phyloP scores from a whole-genome alignment of 345 rosid genomes.

The Salix koriyanagi region DNA sequence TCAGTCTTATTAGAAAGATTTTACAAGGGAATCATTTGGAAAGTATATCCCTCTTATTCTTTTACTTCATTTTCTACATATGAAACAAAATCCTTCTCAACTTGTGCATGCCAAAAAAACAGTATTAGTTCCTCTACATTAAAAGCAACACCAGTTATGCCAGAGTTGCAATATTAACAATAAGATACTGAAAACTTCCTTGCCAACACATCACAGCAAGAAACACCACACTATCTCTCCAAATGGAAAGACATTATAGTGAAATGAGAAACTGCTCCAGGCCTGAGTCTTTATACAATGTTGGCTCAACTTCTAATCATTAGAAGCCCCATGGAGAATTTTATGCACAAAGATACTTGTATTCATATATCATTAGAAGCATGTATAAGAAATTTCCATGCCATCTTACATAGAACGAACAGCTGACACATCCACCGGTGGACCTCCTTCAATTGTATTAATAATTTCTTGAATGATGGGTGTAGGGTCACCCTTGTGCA shows the following conservation, averaged over 20 bases:
- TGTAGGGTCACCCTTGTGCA: slow-evolving; percentile 68
- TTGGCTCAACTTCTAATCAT: slow-evolving; percentile 5
- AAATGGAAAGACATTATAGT: not conserved
- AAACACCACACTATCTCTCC: not conserved
- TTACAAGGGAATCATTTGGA: not conserved
- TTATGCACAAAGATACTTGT: not conserved
- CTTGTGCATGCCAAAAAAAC: not conserved
- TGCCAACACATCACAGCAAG: not conserved
- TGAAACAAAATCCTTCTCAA: not conserved
- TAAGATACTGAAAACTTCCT: not conserved
- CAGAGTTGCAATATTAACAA: not conserved
- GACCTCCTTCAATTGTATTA: slow-evolving; percentile 92
- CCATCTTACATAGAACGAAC: slow-evolving; percentile 84
- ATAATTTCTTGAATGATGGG: slow-evolving; percentile 75
- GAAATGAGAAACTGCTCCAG: not conserved
- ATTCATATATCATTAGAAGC: not conserved
- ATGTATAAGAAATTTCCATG: not conserved
- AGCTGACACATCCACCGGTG: slow-evolving; percentile 85
- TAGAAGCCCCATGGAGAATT: not conserved
- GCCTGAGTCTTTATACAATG: not conserved
- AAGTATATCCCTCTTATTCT: not conserved
- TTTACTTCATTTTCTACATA: not conserved
- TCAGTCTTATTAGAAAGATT: not conserved
- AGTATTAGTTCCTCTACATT: not conserved
- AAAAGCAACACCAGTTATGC: not conserved